phyloP scores from a whole-genome alignment of 2,329 filamentous ascomycete species.

The Colletotrichum sp. region DNA sequence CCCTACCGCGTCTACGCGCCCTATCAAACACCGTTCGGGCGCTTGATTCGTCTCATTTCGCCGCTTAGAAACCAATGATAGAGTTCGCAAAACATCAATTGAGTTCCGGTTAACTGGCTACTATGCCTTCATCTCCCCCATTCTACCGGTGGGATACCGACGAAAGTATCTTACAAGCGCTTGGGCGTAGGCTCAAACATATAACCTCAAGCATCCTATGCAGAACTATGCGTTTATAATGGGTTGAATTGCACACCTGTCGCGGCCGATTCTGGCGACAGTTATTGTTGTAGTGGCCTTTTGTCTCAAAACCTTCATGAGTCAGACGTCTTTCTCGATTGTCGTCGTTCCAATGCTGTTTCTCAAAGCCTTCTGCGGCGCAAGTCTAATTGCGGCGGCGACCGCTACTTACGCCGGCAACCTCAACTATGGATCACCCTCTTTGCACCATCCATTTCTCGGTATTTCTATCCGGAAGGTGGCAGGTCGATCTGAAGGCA shows the following conservation, averaged over 20 bases:
- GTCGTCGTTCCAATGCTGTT: neutral
- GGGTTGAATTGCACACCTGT: neutral
- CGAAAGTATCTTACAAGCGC: neutral
- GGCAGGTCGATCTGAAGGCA: slow-evolving; percentile 54
- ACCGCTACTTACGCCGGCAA: slow-evolving; percentile 42
- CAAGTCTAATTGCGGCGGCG: neutral
- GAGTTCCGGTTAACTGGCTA: neutral
- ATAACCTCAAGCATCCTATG: neutral
- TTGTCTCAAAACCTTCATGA: neutral
- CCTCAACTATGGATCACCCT: slow-evolving; percentile 72
- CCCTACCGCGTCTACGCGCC: neutral
- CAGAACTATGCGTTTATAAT: neutral
- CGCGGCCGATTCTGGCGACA: neutral
- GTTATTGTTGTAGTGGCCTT: neutral
- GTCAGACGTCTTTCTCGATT: rapidly evolving
- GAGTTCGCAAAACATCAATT: neutral
- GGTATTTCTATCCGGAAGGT: slow-evolving; percentile 70
- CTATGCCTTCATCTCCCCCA: neutral
- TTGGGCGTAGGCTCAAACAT: neutral
- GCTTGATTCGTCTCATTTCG: neutral
- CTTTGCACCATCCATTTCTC: slow-evolving; percentile 64
- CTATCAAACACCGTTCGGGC: neutral
- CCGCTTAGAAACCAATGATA: neutral
- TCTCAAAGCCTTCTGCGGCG: neutral
- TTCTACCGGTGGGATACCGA: neutral